Evolutionary conservation across 2,329 filamentous ascomycete genomes (phyloP).

Genomic region (Pseudogymnoascus sp.): DNA sequence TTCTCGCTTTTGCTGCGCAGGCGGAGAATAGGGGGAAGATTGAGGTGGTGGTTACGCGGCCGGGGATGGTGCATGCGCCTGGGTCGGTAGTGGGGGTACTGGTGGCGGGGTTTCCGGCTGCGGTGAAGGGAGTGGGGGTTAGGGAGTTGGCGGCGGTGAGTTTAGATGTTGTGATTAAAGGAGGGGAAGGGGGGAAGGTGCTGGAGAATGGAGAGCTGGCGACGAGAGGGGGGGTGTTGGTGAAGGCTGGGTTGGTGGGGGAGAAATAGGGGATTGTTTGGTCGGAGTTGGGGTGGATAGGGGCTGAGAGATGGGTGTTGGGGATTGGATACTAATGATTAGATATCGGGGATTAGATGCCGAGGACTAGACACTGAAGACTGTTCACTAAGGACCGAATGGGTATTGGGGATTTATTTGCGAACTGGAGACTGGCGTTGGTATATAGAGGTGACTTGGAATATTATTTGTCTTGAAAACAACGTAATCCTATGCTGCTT

Average conservation of each 20-base stretch:
- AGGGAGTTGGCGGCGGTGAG: not conserved
- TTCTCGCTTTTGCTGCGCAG: not conserved
- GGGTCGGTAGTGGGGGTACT: not conserved
- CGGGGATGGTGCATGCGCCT: not conserved
- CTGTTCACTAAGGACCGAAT: not conserved
- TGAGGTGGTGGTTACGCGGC: not conserved
- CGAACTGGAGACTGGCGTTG: not conserved
- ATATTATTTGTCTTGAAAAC: conserved; percentile 20
- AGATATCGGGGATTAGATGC: not conserved
- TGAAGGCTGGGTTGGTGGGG: not conserved
- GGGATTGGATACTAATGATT: not conserved
- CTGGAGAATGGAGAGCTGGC: not conserved
- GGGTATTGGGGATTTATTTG: not conserved
- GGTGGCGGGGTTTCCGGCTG: not conserved
- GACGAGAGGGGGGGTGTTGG: not conserved
- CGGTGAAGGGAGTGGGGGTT: not conserved
- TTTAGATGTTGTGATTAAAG: not conserved
- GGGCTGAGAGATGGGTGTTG: not conserved
- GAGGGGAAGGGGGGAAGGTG: not conserved
- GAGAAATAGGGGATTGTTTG: not conserved
- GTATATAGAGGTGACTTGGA: not conserved
- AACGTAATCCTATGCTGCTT: conserved; percentile 29
- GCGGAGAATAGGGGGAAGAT: not conserved
- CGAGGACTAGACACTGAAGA: not conserved
- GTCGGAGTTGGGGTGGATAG: not conserved